These are phyloP conservation scores for Senna tora DNA, from an alignment of 306 rosid species.

Conservation along the genomic window DNA sequence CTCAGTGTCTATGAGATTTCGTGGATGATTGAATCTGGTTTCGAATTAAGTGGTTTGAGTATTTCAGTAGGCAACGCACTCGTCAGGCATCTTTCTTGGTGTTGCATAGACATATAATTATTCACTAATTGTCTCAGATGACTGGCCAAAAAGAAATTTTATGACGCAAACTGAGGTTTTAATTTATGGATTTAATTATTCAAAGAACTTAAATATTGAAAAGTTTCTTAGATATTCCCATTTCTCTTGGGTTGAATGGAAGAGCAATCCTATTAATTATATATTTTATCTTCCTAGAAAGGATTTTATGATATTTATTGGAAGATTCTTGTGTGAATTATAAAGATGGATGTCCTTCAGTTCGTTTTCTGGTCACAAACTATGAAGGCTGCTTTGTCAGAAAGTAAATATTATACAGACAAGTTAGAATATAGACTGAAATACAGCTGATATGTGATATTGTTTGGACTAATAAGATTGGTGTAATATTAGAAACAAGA, in stretches of 20 bases:
- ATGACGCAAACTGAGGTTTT: not conserved
- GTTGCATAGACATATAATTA: not conserved
- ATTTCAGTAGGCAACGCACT: constrained; percentile 1
- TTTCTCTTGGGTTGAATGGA: constrained; percentile 17
- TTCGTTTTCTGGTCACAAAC: not conserved
- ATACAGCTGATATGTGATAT: not conserved
- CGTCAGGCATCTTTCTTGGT: not conserved
- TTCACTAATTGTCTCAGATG: not conserved
- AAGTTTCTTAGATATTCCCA: not conserved
- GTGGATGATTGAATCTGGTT: not conserved
- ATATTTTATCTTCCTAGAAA: not conserved
- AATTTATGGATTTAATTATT: not conserved
- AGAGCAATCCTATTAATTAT: not conserved
- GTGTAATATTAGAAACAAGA: constrained; percentile 13
- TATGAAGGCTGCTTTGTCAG: not conserved
- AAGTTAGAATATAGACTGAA: constrained; percentile 4
- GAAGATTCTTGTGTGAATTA: not conserved
- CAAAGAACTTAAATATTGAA: not conserved
- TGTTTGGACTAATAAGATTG: constrained; percentile 11
- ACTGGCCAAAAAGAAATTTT: not conserved
- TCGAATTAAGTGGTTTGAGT: constrained; percentile 6
- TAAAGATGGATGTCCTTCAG: not conserved
- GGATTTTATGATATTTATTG: not conserved
- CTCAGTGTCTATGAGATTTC: not conserved
- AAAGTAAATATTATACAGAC: not conserved